phyloP scores from a whole-genome alignment of 495 filamentous ascomycete genomes.

The Penicillium subrubescens region DNA sequence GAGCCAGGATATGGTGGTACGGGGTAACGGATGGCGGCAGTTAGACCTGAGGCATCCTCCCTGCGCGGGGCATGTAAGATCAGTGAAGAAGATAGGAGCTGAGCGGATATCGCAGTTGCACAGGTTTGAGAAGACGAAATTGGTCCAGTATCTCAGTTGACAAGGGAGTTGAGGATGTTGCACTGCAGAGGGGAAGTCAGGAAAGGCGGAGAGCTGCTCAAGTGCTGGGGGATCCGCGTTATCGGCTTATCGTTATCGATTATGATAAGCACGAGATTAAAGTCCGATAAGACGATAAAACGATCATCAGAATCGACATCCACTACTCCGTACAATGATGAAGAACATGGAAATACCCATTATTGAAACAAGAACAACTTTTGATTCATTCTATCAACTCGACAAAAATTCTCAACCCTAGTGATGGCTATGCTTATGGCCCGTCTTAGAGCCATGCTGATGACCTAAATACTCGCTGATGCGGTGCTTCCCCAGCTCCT shows the following conservation, averaged over 20 bases:
- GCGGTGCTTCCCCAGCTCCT: slow-evolving; percentile 32
- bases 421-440: slow-evolving; percentile 29
- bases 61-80: background rate
- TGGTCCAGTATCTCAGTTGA: background rate
- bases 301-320: background rate
- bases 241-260: slow-evolving; percentile 17
- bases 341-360: no score
- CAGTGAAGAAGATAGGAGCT: background rate
- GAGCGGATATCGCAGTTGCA: background rate
- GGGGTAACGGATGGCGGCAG: slow-evolving; percentile 18
- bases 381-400: background rate
- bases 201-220: slow-evolving; percentile 14
- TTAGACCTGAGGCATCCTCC: slow-evolving; percentile 11
- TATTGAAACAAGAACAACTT: background rate
- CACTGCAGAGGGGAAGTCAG: slow-evolving; percentile 6
- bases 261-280: background rate
- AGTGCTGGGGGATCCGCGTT: slow-evolving; percentile 3
- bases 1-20: slow-evolving; percentile 16
- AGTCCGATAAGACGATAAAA: background rate
- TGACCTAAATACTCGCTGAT: slow-evolving; percentile 37
- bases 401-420: slow-evolving; percentile 2
- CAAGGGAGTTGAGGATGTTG: slow-evolving; percentile 1
- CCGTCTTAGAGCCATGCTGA: slow-evolving; percentile 47
- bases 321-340: background rate
- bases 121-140: background rate